phyloP scores from a whole-genome alignment of 1,284 basidiomycete genomes.

The Chondrostereum purpureum region DNA sequence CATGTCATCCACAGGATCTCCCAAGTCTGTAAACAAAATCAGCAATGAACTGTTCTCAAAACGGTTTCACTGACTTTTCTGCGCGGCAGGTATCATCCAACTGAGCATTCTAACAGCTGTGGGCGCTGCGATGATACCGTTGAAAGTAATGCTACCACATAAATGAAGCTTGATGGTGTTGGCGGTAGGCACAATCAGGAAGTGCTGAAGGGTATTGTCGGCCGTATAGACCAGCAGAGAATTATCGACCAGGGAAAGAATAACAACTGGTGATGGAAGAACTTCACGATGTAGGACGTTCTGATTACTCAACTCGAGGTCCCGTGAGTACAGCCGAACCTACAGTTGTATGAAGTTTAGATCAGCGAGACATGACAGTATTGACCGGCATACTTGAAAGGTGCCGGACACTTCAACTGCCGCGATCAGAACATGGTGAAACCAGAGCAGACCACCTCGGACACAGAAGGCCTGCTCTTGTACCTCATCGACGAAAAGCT shows the following conservation, averaged over 20 bases:
- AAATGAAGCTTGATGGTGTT: constrained; percentile 82
- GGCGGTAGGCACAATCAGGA: constrained; percentile 81
- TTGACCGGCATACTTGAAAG: constrained; percentile 56
- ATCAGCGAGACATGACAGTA: background rate
- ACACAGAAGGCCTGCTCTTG: constrained; percentile 90
- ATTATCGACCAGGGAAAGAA: constrained; percentile 90
- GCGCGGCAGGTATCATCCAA: constrained; percentile 93
- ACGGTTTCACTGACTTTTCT: constrained; percentile 67
- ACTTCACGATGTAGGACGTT: constrained; percentile 82
- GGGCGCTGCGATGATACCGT: constrained; percentile 85
- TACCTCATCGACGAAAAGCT: constrained; percentile 75
- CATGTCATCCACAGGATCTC: constrained; percentile 91
- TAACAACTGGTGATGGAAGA: constrained; percentile 73
- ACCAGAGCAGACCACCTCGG: constrained; percentile 92
- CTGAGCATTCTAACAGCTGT: constrained; percentile 85
- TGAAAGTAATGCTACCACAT: constrained; percentile 94
- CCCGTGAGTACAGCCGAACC: constrained; percentile 94
- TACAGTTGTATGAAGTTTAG: constrained; percentile 23
- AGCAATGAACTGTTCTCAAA: constrained; percentile 1
- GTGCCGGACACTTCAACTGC: constrained; percentile 80
- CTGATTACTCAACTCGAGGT: constrained; percentile 82
- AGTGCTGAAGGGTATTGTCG: constrained; percentile 95
- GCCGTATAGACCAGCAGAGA: constrained; percentile 94
- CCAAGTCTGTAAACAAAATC: constrained; percentile 56
- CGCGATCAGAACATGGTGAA: constrained; percentile 91